Conservation (phyloP, 2,329 filamentous ascomycete genomes). For the Exophiala viscosa region DNA sequence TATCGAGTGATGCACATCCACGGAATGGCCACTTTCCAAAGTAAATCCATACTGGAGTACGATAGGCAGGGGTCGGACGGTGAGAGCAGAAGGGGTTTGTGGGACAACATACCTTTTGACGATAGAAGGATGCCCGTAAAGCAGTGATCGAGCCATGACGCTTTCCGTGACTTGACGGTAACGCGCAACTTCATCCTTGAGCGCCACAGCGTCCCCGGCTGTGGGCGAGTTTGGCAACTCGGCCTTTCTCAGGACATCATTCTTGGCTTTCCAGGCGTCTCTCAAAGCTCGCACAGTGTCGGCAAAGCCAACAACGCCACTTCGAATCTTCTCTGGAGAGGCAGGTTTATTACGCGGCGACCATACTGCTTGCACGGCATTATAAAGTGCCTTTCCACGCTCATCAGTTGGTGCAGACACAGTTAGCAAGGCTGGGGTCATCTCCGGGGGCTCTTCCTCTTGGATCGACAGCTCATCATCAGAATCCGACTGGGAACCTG, state of each 20-base stretch:
- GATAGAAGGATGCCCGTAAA: slow-evolving; percentile 45
- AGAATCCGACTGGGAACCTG: slow-evolving; percentile 47
- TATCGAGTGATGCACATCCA: not conserved
- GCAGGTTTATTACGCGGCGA: slow-evolving; percentile 51
- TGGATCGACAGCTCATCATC: slow-evolving; percentile 48
- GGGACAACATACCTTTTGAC: slow-evolving; percentile 47
- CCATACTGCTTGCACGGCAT: slow-evolving; percentile 61
- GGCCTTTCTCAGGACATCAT: slow-evolving; percentile 54
- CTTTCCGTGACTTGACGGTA: slow-evolving; percentile 57
- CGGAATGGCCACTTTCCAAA: not conserved
- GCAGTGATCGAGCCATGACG: slow-evolving; percentile 42
- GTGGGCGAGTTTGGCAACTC: slow-evolving; percentile 50
- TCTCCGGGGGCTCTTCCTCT: slow-evolving; percentile 50
- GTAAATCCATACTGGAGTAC: not conserved
- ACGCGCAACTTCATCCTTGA: slow-evolving; percentile 56
- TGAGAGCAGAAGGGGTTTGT: slow-evolving; percentile 11
- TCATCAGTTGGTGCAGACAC: slow-evolving; percentile 52
- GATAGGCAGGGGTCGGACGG: not conserved
- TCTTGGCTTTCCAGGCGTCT: slow-evolving; percentile 59
- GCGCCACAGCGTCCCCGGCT: slow-evolving; percentile 45
- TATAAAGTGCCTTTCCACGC: slow-evolving; percentile 49
- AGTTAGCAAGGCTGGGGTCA: slow-evolving; percentile 52
- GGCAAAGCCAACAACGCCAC: slow-evolving; percentile 55
- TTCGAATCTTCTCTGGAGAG: slow-evolving; percentile 51
- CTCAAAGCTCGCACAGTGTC: slow-evolving; percentile 58